A percentile compares a stretch with the other conserved stretches of the same genome.
Evolutionary conservation across 768 basidiomycete genomes (phyloP).

Genomic region (Tricholomella constricta): DNA sequence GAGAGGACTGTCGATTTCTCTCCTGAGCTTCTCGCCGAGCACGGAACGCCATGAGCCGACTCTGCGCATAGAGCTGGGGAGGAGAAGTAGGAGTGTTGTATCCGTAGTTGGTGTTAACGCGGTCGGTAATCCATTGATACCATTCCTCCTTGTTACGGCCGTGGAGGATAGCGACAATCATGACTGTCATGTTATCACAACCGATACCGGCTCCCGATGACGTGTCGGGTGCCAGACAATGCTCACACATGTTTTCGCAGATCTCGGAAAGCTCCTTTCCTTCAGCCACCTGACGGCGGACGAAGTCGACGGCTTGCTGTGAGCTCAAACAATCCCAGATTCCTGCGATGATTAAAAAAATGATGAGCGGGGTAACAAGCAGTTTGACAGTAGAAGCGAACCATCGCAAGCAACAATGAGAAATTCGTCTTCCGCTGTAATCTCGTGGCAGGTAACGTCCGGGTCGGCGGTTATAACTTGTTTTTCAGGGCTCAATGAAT

Average conservation of each 20-base stretch:
- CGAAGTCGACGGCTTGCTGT: constrained; percentile 89
- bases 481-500: constrained; percentile 73
- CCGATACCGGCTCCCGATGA: constrained; percentile 91
- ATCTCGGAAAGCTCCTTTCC: constrained; percentile 82
- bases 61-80: constrained; percentile 75
- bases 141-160: constrained; percentile 91
- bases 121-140: constrained; percentile 86
- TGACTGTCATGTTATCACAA: constrained; percentile 98
- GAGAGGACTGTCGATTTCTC: constrained; percentile 19
- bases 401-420: constrained; percentile 97
- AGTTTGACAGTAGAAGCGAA: constrained; percentile 34
- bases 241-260: constrained; percentile 86
- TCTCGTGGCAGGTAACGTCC: constrained; percentile 80
- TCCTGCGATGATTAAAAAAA: constrained; percentile 51
- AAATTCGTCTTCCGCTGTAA: constrained; percentile 92
- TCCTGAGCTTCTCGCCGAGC: constrained; percentile 61
- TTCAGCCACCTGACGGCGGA: constrained; percentile 79
- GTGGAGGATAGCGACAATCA: constrained; percentile 85
- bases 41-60: constrained; percentile 63
- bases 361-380: background rate
- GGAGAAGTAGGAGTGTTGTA: constrained; percentile 74
- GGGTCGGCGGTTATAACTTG: constrained; percentile 97
- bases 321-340: constrained; percentile 98
- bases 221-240: constrained; percentile 93
- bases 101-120: constrained; percentile 76